Evolutionary conservation across 768 basidiomycete genomes (phyloP).

Genomic region (Pleurotus tuber-regium): DNA sequence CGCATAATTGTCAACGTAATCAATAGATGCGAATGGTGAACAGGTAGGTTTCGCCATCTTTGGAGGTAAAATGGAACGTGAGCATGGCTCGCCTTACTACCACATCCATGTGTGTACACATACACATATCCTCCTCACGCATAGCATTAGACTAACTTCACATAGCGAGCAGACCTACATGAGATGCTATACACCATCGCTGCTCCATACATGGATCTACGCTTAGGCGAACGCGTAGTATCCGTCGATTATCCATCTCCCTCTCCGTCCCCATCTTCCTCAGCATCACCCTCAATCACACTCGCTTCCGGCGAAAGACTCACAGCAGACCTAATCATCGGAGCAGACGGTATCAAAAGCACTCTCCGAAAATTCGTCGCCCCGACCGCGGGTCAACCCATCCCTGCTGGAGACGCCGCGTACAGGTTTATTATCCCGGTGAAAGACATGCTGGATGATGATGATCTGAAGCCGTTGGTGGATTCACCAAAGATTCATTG

Average conservation of each 20-base stretch:
- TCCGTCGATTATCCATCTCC: constrained; percentile 17
- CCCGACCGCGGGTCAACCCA: constrained; percentile 38
- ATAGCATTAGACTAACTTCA: constrained; percentile 12
- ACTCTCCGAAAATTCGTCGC: constrained; percentile 44
- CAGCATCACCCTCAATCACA: constrained; percentile 25
- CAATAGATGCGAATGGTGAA: constrained; percentile 57
- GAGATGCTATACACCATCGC: constrained; percentile 32
- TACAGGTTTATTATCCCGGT: constrained; percentile 54
- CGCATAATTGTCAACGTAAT: constrained; percentile 37
- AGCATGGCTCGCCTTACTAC: constrained; percentile 28
- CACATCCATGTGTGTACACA: constrained; percentile 27
- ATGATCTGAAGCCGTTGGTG: constrained; percentile 46
- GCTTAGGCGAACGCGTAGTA: constrained; percentile 31
- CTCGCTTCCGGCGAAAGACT: constrained; percentile 40
- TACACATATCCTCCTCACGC: constrained; percentile 16
- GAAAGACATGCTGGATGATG: constrained; percentile 41
- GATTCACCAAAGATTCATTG: constrained; percentile 48
- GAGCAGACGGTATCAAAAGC: constrained; percentile 38
- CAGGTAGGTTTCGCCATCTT: constrained; percentile 36
- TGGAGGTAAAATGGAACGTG: constrained; percentile 22
- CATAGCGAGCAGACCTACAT: constrained; percentile 50
- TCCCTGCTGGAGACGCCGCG: constrained; percentile 59
- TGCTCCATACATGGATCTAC: constrained; percentile 31
- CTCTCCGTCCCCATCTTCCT: no score
- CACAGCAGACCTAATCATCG: constrained; percentile 34